Evolutionary conservation across 73 alveolate genomes (phyloP).

Genomic region (Symbiodinium natans): DNA sequence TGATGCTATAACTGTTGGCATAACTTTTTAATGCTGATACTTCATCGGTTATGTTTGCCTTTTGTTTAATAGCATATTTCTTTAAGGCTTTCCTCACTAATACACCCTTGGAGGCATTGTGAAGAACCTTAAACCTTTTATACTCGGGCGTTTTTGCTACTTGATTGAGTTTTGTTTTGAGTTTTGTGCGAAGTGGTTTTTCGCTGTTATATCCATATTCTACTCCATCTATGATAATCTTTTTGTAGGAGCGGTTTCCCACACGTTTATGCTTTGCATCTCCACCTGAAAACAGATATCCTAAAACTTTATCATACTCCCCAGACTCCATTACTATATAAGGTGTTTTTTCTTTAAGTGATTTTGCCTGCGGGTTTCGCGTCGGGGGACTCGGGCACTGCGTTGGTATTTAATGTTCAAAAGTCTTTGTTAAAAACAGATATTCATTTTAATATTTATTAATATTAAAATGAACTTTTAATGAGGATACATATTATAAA

Average conservation of each 20-base stretch:
- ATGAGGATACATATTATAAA: too few species aligned
- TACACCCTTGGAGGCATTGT: too few species aligned
- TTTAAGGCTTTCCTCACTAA: neutral
- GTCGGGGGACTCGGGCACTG: neutral
- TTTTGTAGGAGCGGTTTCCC: neutral
- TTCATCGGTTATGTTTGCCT: neutral
- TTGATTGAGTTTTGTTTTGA: slow-evolving; percentile 1
- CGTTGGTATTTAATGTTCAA: neutral
- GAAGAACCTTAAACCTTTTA: neutral
- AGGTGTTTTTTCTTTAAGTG: neutral
- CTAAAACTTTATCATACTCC: neutral
- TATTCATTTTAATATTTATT: neutral
- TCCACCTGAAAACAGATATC: slow-evolving; percentile 21
- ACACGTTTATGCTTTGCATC: neutral
- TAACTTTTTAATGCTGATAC: neutral
- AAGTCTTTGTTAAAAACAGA: neutral
- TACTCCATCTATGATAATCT: neutral
- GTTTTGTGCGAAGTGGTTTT: neutral
- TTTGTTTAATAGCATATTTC: neutral
- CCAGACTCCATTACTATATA: neutral
- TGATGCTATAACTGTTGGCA: neutral
- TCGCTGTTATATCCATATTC: too few species aligned
- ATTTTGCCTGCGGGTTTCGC: neutral
- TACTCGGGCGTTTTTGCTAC: neutral
- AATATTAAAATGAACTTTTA: too few species aligned